phyloP scores from a whole-genome alignment of 108 stramenopile genomes.

The Cyclotella sp. region DNA sequence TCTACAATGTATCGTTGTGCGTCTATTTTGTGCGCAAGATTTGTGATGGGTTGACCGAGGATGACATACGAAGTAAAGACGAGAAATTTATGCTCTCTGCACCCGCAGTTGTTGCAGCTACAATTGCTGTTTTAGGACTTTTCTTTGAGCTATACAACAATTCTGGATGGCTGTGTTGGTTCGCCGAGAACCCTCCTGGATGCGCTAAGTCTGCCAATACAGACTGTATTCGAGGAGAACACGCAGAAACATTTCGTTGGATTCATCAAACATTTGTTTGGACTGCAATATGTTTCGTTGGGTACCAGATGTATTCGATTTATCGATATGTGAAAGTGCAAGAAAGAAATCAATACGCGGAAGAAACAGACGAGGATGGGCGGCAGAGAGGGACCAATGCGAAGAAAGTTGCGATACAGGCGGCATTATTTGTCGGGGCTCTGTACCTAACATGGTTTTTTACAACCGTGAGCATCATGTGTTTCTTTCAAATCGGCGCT shows the following conservation, averaged over 20 bases:
- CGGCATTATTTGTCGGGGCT: slow-evolving; percentile 47
- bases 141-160: slow-evolving; percentile 45
- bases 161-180: slow-evolving; percentile 53
- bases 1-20: slow-evolving; percentile 50
- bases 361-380: slow-evolving; percentile 17
- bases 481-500: background rate
- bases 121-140: slow-evolving; percentile 39
- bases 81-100: slow-evolving; percentile 43
- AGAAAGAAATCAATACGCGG: slow-evolving; percentile 18
- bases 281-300: slow-evolving; percentile 44
- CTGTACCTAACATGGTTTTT: slow-evolving; percentile 55
- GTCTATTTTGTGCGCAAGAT: slow-evolving; percentile 39
- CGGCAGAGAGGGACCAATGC: slow-evolving; percentile 19
- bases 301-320: slow-evolving; percentile 44
- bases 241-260: slow-evolving; percentile 44
- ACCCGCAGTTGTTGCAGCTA: too few relatives aligned
- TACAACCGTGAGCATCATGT: slow-evolving; percentile 45
- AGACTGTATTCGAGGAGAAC: slow-evolving; percentile 31
- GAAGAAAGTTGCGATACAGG: slow-evolving; percentile 47
- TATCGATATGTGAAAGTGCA: slow-evolving; percentile 32
- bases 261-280: slow-evolving; percentile 46
- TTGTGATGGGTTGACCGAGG: slow-evolving; percentile 38
- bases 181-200: slow-evolving; percentile 31
- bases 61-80: slow-evolving; percentile 16
- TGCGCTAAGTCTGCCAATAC: slow-evolving; percentile 5